Evolutionary conservation across 495 filamentous ascomycete species (phyloP).

Genomic region (Daldinia vernicosa): DNA sequence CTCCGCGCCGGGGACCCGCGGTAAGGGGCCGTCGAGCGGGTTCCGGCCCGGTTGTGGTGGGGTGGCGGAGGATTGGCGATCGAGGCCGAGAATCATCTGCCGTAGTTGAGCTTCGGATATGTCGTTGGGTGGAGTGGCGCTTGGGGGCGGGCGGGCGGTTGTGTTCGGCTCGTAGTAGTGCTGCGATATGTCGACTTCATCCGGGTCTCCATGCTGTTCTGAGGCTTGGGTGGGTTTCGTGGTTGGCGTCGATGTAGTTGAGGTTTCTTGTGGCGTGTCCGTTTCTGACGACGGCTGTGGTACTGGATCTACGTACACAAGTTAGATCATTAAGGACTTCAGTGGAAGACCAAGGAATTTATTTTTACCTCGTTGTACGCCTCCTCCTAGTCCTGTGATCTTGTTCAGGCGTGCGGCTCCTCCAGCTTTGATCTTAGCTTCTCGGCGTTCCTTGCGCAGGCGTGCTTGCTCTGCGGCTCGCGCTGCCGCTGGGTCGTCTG

Average conservation of each 20-base stretch:
- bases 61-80: slow-evolving; percentile 25
- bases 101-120: slow-evolving; percentile 55
- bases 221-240: slow-evolving; percentile 36
- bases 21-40: slow-evolving; percentile 46
- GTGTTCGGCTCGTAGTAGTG: slow-evolving; percentile 63
- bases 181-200: slow-evolving; percentile 75
- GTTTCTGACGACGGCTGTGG: slow-evolving; percentile 22
- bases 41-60: slow-evolving; percentile 32
- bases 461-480: slow-evolving; percentile 80
- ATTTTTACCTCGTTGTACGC: slow-evolving; percentile 63
- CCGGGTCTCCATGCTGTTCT: slow-evolving; percentile 65
- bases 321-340: neutral
- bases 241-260: slow-evolving; percentile 21
- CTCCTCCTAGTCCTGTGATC: slow-evolving; percentile 82
- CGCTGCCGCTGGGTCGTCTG: slow-evolving; percentile 62
- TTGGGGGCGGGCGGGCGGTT: slow-evolving; percentile 44
- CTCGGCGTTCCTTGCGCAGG: slow-evolving; percentile 85
- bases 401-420: slow-evolving; percentile 81
- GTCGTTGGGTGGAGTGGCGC: slow-evolving; percentile 40
- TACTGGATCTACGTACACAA: slow-evolving; percentile 15
- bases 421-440: slow-evolving; percentile 87
- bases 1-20: slow-evolving; percentile 44
- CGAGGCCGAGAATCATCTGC: slow-evolving; percentile 54
- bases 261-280: slow-evolving; percentile 9
- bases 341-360: neutral